These are phyloP conservation scores for Mortierella sp. DNA, from an alignment of 371 early-diverging fungal species.

Conservation along the genomic window DNA sequence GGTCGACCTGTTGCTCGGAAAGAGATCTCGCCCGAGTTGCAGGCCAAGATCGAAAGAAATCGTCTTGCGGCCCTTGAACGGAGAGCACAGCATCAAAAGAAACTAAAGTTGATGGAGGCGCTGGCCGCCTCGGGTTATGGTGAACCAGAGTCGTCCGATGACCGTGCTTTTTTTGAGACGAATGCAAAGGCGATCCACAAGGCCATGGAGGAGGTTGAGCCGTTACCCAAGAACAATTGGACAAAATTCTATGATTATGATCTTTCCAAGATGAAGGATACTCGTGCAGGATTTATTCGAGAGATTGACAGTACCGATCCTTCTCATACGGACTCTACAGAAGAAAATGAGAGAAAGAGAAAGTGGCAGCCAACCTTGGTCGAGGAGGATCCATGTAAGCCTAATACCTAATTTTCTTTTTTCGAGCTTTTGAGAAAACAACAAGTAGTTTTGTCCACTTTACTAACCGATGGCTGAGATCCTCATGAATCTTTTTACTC, in stretches of 20 bases:
- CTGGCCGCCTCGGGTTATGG: not conserved
- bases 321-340: slow-evolving; percentile 30
- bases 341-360: slow-evolving; percentile 24
- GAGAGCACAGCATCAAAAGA: slow-evolving; percentile 20
- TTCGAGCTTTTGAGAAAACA: not conserved
- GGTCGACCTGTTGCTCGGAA: slow-evolving; percentile 29
- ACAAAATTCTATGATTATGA: slow-evolving; percentile 79
- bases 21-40: slow-evolving; percentile 36
- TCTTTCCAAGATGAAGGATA: slow-evolving; percentile 79
- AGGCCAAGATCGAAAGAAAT: slow-evolving; percentile 43
- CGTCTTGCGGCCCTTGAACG: slow-evolving; percentile 38
- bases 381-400: slow-evolving; percentile 62
- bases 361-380: slow-evolving; percentile 37
- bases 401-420: too few relatives aligned
- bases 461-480: too few relatives aligned
- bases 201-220: slow-evolving; percentile 38
- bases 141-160: not conserved
- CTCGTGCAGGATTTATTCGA: slow-evolving; percentile 86
- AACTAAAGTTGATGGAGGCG: slow-evolving; percentile 1
- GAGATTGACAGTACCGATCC: slow-evolving; percentile 60
- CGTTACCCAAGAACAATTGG: slow-evolving; percentile 46
- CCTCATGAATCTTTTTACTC: not conserved
- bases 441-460: too few relatives aligned
- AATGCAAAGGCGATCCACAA: slow-evolving; percentile 27
- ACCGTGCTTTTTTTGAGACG: slow-evolving; percentile 19